Base-by-base conservation (phyloP, 1,284 basidiomycete genomes). In the Neolentinus lepideus region DNA sequence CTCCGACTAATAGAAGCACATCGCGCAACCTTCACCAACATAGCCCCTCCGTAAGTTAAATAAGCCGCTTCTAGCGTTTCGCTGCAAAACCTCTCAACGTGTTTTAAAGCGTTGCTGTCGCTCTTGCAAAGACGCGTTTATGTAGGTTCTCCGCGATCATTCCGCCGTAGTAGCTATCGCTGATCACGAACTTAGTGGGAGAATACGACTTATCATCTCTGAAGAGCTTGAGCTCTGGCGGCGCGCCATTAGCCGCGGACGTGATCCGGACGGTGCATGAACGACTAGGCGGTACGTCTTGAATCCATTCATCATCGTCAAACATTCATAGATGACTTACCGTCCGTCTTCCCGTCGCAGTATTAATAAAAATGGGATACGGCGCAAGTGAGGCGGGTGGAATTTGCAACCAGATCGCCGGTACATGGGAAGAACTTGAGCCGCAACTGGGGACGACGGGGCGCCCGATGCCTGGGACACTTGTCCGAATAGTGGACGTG, bases 171-270 rank as follows among this genome's bases (percentile, higher is more conserved):
- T n/a, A n/a, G n/a, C n/a, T n/a, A n/a, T n/a, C n/a, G n/a, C 47
- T 50, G 21, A 26, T 21, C 14, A 9, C 11, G 27, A 16, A 3
- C 14, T 26, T 21, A 50, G 47, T 50, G 22, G 47, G 47, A 8
- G 22, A 50, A 50, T 50, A 50, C 47, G 22, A 50, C n/a, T n/a
- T 50, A 26, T 50, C 47, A 12, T 50, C 47, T 14, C 22, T 50
- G 22, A 14, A 22, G n/a, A 21, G 24, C 27, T 25, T 14, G 12
- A n/a, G 14, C 47, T 50, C 47, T 6, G 47, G 47, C 22, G 47
- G 47, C 12, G 47, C 47, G 12, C 47, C 47, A 6, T 21, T 50
- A 12, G 24, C 47, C 6, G 47, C 47, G 22, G 47, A 50, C 27
- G 47, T 50, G 8, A 50, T 50, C 12, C 47, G 47, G 24, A 50